Evolutionary conservation across 306 rosid species (phyloP), one percentile per base, ranked within the genome.

Genomic region (Malus sylvestris): DNA sequence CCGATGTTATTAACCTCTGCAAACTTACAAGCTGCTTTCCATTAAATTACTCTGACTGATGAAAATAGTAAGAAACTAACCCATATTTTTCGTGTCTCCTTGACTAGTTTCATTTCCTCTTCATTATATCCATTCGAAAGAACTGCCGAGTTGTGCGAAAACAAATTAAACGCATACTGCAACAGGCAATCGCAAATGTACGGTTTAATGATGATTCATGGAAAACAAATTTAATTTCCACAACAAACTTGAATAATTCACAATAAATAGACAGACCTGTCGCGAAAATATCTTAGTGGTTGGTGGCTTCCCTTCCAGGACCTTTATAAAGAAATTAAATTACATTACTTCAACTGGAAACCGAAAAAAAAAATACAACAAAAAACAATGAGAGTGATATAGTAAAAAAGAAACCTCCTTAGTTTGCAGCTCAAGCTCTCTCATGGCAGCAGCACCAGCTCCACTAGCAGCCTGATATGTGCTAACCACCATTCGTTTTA

Each of bases 381-480:
- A 74, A 67, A 42, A 25, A 25, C 30, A 71, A 75, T 5, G 77
- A 67, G 71, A 77, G 19, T 16, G 32, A 69, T n/a, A 61, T 45
- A n/a, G 20, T 3, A 70, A 55, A 75, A 46, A 75, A 38, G 19
- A 79, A 83, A 94, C 98, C 98, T 94, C 96, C 6, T 93, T 92
- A 73, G 98, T 94, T 89, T 94, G 98, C 78, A 71, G 91, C 88
- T 86, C 83, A 85, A 94, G 98, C 88, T 94, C 98, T 81, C 93
- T 94, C 98, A 94, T 94, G 52, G 98, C 98, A 66, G 97, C 97
- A 80, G 98, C 98, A 44, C 98, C 98, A 72, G 98, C 98, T 74
- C 98, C 98, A 82, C 98, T 94, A 22, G 98, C 98, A 70, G 98
- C 98, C 78, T 94, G 98, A 87, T 94, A 94, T 0, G 98, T 94